These are phyloP conservation scores for Dipteronia dyeriana DNA, from an alignment of 345 rosid species.

Conservation along the genomic window DNA sequence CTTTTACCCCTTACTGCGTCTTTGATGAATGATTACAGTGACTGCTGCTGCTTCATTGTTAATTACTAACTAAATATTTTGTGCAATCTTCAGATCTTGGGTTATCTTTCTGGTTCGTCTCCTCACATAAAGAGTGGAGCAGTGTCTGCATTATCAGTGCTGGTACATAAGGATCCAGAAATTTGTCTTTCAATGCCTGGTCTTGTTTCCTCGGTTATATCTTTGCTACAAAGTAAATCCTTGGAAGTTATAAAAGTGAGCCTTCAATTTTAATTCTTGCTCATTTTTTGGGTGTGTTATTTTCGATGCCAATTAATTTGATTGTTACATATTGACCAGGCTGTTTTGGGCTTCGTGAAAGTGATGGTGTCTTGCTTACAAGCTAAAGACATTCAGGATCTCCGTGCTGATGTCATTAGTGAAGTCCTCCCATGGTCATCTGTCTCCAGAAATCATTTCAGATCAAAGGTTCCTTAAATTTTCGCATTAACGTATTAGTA, in stretches of 20 bases:
- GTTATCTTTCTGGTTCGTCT: conserved; percentile 87
- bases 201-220: conserved; percentile 68
- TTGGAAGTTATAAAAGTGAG: conserved; percentile 81
- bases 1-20: background rate
- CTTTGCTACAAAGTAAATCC: conserved; percentile 82
- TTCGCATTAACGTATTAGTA: background rate
- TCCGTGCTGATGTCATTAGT: conserved; percentile 50
- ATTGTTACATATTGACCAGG: conserved; percentile 45
- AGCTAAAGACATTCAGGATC: conserved; percentile 63
- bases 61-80: conserved; percentile 17
- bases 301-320: background rate
- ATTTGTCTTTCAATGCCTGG: conserved; percentile 60
- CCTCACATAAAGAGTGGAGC: conserved; percentile 96
- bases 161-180: conserved; percentile 65
- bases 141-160: conserved; percentile 82
- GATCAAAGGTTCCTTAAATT: conserved; percentile 58
- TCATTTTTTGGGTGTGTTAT: background rate
- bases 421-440: conserved; percentile 80
- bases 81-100: conserved; percentile 61
- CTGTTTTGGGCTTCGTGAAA: conserved; percentile 87
- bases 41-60: conserved; percentile 8
- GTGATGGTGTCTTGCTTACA: conserved; percentile 74
- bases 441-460: conserved; percentile 87
- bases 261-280: background rate
- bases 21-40: background rate